phyloP scores from a whole-genome alignment of 1,139 yeast genomes.

The Scheffersomyces lignicola region DNA sequence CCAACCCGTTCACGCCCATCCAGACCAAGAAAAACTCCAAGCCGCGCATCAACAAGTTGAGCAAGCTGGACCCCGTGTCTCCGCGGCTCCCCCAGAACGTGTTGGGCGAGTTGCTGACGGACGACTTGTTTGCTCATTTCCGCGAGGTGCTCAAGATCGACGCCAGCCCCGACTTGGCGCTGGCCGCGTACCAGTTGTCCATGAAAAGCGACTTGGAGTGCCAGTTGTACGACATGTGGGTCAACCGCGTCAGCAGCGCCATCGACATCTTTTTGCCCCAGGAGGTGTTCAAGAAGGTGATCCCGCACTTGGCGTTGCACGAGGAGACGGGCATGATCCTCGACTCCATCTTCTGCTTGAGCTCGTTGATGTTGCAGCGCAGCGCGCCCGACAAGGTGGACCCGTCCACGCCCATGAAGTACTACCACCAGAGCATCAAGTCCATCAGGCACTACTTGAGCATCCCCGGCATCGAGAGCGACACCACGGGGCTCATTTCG shows the following conservation, averaged over 20 bases:
- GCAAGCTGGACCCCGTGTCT: constrained; percentile 6
- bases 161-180: constrained; percentile 9
- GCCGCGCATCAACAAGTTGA: constrained; percentile 37
- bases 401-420: constrained; percentile 32
- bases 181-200: constrained; percentile 10
- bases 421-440: constrained; percentile 37
- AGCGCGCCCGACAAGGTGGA: constrained; percentile 28
- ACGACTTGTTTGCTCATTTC: constrained; percentile 28
- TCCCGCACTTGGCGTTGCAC: constrained; percentile 36
- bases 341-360: constrained; percentile 35
- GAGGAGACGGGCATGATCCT: constrained; percentile 40
- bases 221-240: constrained; percentile 34
- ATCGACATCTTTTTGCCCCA: constrained; percentile 35
- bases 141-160: constrained; percentile 21
- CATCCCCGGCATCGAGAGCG: constrained; percentile 22
- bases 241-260: constrained; percentile 26
- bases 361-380: constrained; percentile 34
- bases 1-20: constrained; percentile 29
- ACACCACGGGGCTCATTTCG: constrained; percentile 29
- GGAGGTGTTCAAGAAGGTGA: constrained; percentile 28
- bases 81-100: constrained; percentile 2
- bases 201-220: constrained; percentile 27
- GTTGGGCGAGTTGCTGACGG: constrained; percentile 25
- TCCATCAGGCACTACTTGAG: constrained; percentile 31
- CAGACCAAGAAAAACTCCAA: constrained; percentile 36